A percentile compares a stretch with the other conserved stretches of the same genome.
These are phyloP conservation scores for Termitomyces sp. DNA, from an alignment of 1,284 basidiomycete genomes.

Conservation along the genomic window DNA sequence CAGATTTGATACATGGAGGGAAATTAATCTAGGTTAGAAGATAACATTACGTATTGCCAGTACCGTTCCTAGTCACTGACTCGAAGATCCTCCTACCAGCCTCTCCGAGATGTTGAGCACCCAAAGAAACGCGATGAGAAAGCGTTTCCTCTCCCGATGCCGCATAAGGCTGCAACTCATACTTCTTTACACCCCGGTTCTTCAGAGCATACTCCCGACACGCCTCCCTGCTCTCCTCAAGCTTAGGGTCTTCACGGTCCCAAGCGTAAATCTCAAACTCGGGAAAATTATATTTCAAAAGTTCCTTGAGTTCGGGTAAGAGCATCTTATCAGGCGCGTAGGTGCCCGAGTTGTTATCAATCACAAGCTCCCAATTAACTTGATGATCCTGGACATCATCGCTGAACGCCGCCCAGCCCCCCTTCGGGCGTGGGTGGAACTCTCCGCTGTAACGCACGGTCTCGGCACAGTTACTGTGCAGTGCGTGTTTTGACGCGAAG, in stretches of 20 bases:
- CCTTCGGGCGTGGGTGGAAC: slow-evolving; percentile 68
- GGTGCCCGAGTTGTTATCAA: slow-evolving; percentile 76
- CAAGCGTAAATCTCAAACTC: slow-evolving; percentile 54
- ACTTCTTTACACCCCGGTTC: slow-evolving; percentile 46
- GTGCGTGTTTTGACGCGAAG: slow-evolving; percentile 69
- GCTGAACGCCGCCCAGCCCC: slow-evolving; percentile 61
- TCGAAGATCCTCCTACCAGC: background rate
- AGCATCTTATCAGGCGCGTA: slow-evolving; percentile 60
- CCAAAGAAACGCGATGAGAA: slow-evolving; percentile 15
- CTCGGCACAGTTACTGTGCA: slow-evolving; percentile 49
- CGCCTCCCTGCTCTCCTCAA: slow-evolving; percentile 55
- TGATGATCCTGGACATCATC: slow-evolving; percentile 48
- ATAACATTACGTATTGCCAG: background rate
- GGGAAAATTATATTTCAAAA: slow-evolving; percentile 67
- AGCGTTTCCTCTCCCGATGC: slow-evolving; percentile 49
- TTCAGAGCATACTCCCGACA: slow-evolving; percentile 60
- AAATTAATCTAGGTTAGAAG: background rate
- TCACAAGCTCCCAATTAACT: slow-evolving; percentile 66
- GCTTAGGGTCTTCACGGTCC: slow-evolving; percentile 52
- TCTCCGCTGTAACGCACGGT: slow-evolving; percentile 69
- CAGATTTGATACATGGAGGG: background rate
- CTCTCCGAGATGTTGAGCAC: slow-evolving; percentile 3
- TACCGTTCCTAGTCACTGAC: background rate
- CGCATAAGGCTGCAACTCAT: slow-evolving; percentile 60
- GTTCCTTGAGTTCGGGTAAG: slow-evolving; percentile 47